These are phyloP conservation scores for Sideroxylon spinosum DNA, from an alignment of 179 eudicot species.

Conservation along the genomic window DNA sequence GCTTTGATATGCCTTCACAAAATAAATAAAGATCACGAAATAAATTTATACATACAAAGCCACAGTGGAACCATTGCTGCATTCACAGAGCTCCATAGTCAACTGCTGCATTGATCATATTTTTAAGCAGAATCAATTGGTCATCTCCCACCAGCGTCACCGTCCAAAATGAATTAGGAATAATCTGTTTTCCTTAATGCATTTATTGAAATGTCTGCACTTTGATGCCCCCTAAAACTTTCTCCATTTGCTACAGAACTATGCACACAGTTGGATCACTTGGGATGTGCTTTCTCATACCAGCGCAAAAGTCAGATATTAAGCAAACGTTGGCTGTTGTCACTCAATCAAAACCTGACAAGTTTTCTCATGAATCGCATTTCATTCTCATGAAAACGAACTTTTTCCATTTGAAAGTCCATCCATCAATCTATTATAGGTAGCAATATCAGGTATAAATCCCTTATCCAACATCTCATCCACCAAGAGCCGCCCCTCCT, in stretches of 20 bases:
- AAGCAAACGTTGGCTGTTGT: background rate
- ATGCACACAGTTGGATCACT: background rate
- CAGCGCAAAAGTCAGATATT: background rate
- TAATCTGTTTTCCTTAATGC: background rate
- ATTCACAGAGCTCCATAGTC: background rate
- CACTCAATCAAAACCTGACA: background rate
- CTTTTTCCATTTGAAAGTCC: slow-evolving; percentile 33
- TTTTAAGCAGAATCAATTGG: slow-evolving; percentile 7
- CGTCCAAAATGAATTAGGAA: background rate
- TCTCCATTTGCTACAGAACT: background rate
- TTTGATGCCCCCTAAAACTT: background rate
- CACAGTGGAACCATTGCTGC: background rate
- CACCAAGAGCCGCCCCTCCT: slow-evolving; percentile 53
- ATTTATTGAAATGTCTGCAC: background rate
- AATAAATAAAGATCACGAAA: background rate
- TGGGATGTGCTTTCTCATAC: background rate
- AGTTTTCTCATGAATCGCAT: background rate
- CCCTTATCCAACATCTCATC: slow-evolving; percentile 78
- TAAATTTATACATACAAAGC: background rate
- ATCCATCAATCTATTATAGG: slow-evolving; percentile 65
- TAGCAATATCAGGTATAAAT: slow-evolving; percentile 66
- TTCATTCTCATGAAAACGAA: background rate
- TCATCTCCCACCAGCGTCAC: slow-evolving; percentile 2
- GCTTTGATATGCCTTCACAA: background rate
- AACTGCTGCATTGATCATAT: background rate